Evolutionary conservation across 805 yeast genomes (phyloP), one percentile per base, ranked within the genome.

Genomic region (Yamadazyma laniorum): DNA sequence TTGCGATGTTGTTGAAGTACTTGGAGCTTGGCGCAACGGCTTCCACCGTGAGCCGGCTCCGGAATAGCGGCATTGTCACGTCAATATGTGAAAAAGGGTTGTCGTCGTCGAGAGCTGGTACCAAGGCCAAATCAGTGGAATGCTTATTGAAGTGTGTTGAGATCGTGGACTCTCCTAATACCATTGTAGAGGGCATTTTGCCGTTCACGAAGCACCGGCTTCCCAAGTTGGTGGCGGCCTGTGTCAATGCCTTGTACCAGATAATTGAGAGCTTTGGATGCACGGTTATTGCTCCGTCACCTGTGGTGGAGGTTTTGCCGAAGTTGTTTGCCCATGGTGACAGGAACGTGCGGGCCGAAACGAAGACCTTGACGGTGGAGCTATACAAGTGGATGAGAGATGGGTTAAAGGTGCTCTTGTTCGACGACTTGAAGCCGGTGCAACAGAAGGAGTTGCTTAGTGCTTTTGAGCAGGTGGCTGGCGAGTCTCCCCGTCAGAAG

Each of bases 321-420:
- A 82, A 79, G 49, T 59, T 89, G 34, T 88, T 88, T 53, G 81
- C 78, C 3, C 95, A 90, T 59, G 86, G 95, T 1, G 98, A 93
- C 61, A 78, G 75, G 45, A 85, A 77, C 38, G 96, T 93, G 6
- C 76, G 99, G 53, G 75, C 80, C 1, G 95, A 85, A 55, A 78
- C 96, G 2, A 72, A 82, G 4, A 67, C 71, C 29, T 66, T 91
- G 46, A 69, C 89, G 0, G 77, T 86, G 4, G 85, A 80, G 39
- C 55, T 90, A 18, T 79, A 80, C 56, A 76, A 78, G 40, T 85
- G 93, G 84, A 72, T 84, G 56, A 93, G 95, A 2, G 75, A 63
- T 15, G 58, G 77, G 0, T 63, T 87, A 28, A 80, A 79, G 36
- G 69, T 72, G 12, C 55, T 80, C 0, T 61, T 88, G 27, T 75